These are phyloP conservation scores for Ceratobasidium sp. DNA, from an alignment of 1,284 basidiomycete species.

Conservation along the genomic window DNA sequence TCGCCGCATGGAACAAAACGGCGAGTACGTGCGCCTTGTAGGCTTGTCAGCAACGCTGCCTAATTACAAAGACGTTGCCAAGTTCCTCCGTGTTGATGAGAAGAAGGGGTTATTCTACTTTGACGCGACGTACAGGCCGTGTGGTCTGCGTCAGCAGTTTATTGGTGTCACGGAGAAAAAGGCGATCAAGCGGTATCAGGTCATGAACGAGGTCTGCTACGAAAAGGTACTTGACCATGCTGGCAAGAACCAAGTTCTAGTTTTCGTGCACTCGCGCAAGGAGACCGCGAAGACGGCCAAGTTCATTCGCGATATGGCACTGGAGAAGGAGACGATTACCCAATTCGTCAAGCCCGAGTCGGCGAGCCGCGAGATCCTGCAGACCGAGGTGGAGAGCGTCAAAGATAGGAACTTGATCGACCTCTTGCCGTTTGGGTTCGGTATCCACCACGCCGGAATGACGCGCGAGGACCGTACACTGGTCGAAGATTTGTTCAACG, in stretches of 20 bases:
- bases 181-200: constrained; percentile 97
- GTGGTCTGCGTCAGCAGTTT: constrained; percentile 96
- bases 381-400: constrained; percentile 86
- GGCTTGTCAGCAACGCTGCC: constrained; percentile 97
- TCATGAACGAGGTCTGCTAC: constrained; percentile 99
- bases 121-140: constrained; percentile 93
- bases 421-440: constrained; percentile 95
- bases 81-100: constrained; percentile 95
- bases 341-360: constrained; percentile 95
- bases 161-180: constrained; percentile 99
- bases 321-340: constrained; percentile 96
- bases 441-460: constrained; percentile 99
- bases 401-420: constrained; percentile 90
- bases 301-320: constrained; percentile 94
- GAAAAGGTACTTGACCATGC: constrained; percentile 97
- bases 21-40: constrained; percentile 92
- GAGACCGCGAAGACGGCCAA: constrained; percentile 98
- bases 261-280: constrained; percentile 98
- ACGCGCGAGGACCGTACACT: constrained; percentile 91
- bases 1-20: constrained; percentile 94
- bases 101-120: constrained; percentile 97
- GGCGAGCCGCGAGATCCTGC: constrained; percentile 88
- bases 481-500: constrained; percentile 95
- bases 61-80: constrained; percentile 99
- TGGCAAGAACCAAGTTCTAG: constrained; percentile 90